These are phyloP conservation scores for Gynostemma pentaphyllum DNA, from an alignment of 306 rosid species.

Conservation along the genomic window DNA sequence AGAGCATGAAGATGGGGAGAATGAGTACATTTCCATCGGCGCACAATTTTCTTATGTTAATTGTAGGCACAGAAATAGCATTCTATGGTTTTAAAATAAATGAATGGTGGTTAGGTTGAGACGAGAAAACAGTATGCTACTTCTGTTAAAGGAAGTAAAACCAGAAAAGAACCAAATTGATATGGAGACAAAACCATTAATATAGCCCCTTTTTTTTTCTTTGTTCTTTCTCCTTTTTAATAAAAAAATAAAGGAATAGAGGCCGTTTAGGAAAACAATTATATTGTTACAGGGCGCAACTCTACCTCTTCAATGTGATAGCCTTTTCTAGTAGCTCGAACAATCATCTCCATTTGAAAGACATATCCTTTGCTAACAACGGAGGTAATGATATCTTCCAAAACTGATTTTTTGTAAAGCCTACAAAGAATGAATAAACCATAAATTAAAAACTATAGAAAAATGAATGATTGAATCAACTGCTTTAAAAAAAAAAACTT, in stretches of 20 bases:
- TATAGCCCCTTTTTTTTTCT: not conserved
- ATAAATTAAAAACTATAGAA: conserved; percentile 17
- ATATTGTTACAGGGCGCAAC: not conserved
- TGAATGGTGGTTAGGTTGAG: not conserved
- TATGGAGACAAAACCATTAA: not conserved
- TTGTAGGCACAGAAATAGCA: not conserved
- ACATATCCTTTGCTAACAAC: conserved; percentile 94
- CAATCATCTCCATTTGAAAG: conserved; percentile 99
- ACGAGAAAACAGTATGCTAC: not conserved
- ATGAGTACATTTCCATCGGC: not conserved
- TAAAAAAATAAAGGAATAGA: not conserved
- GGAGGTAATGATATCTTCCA: conserved; percentile 84
- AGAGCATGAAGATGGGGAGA: not conserved
- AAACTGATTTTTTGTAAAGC: conserved; percentile 76
- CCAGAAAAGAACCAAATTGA: not conserved
- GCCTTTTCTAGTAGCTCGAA: conserved; percentile 87
- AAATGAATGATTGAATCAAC: conserved; percentile 10
- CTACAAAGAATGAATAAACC: conserved; percentile 25
- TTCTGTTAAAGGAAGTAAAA: not conserved
- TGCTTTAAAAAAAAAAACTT: conserved; percentile 7
- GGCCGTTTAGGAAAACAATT: not conserved
- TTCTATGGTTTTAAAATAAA: not conserved
- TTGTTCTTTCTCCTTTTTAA: not conserved
- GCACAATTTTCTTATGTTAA: not conserved
- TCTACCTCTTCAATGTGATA: conserved; percentile 86